Base-by-base conservation (phyloP, 192 early-diverging fungal genomes). In the Lobosporangium transversale region DNA sequence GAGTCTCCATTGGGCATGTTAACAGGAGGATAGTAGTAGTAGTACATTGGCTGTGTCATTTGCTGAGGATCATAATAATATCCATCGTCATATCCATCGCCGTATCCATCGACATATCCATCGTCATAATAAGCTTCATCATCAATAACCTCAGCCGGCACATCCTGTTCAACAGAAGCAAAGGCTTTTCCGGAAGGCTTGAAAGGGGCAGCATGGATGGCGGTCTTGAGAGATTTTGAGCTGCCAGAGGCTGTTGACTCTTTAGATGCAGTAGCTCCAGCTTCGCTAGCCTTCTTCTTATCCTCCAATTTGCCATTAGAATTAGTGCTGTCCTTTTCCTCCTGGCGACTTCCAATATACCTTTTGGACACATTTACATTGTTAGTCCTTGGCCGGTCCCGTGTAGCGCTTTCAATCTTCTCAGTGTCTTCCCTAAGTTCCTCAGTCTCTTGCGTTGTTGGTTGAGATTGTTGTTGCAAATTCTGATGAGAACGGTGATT, bases 191-290 rank as follows among this genome's bases (percentile, higher is more conserved):
- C 14, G 21, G 73, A 67, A 20, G 73, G 73, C 33, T 61, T 76
- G 48, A 76, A 76, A 18, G 73, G 73, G 0, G 48, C 58, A 9
- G 73, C 73, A 62, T 76, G 57, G 59, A 76, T 76, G 29, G 73
- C 73, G 50, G 69, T 71, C 54, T 71, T 71, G 54, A 71, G 73
- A 29, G 73, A 62, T 54, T 62, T 76, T 26, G 69, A 35, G 4
- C 49, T 50, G 29, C 42, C 10, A n/a, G 53, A 4, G 2, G 68
- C 35, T 11, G 59, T 62, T 23, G 31, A 2, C 26, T 70, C 68
- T 21, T 44, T 36, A 24, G 30, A 59, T 15, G 57, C 10, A n/a
- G 9, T 20, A 26, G 52, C 23, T 23, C 23, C 32, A 37, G 17
- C 43, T 45, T 47, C 40, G n/a, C n/a, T n/a, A 26, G 24, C 42